Percentiles rank a stretch among this genome's conserved stretches.
These are phyloP conservation scores for Lactarius tabidus DNA, from an alignment of 768 basidiomycete species.

Conservation along the genomic window DNA sequence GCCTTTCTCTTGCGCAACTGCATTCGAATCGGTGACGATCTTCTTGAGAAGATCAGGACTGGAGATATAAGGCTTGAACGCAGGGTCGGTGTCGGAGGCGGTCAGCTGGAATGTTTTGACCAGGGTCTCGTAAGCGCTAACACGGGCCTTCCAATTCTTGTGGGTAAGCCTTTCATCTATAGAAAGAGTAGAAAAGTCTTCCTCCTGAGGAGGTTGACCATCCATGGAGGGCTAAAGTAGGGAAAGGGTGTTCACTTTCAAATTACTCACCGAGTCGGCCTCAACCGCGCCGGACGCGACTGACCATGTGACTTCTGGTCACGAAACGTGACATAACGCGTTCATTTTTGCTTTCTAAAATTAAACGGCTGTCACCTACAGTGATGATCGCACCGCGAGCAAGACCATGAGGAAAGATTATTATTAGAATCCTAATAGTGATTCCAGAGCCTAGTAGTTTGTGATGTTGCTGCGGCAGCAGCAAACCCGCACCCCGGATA, in stretches of 20 bases:
- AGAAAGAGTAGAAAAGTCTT: conserved; percentile 82
- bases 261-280: conserved; percentile 3
- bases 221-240: conserved; percentile 54
- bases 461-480: no score
- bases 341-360: not conserved
- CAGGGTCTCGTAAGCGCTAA: conserved; percentile 86
- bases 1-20: conserved; percentile 97
- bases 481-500: no score
- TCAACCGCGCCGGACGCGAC: conserved; percentile 20
- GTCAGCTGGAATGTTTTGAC: conserved; percentile 85
- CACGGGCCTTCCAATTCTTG: conserved; percentile 99
- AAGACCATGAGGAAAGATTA: no score
- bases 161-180: conserved; percentile 79
- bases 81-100: conserved; percentile 89
- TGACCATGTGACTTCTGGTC: conserved; percentile 17
- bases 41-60: conserved; percentile 79
- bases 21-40: conserved; percentile 87
- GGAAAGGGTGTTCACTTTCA: conserved; percentile 22
- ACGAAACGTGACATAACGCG: conserved; percentile 22
- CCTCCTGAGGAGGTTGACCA: conserved; percentile 86
- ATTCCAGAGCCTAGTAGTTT: no score
- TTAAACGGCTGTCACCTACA: no score
- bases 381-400: no score
- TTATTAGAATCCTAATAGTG: no score
- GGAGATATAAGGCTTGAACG: conserved; percentile 84